Evolutionary conservation across 2,329 filamentous ascomycete genomes (phyloP), one percentile per base, ranked within the genome.

Genomic region (Sordariomycetes sp.): DNA sequence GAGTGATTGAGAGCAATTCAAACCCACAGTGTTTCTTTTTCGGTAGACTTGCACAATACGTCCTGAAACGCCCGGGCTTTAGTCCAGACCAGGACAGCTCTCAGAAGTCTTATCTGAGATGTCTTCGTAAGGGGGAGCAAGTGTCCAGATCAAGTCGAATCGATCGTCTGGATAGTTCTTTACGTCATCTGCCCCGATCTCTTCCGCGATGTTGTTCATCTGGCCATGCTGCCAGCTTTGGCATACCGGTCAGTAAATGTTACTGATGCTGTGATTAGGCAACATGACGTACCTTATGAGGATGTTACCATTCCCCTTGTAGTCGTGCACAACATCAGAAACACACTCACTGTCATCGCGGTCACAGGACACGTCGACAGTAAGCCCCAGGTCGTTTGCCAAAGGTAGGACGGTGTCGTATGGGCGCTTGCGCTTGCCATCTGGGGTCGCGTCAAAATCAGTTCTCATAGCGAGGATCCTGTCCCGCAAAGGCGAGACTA

Each of bases 181-280:
- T 1, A 66, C 61, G 42, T 70, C 44, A 42, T 70, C 44, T 35
- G 63, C 68, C 1, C 75, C 75, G 14, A 80, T 48, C 12, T 57
- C 53, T 40, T 68, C 43, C 3, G 61, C 66, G 42, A 79, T 70
- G 39, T 72, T 59, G 21, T 58, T 64, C 31, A 79, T 49, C 14
- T 57, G 54, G 33, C 64, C 57, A 47, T 79, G 75, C 44, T 78
- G 67, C 74, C 74, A 79, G 55, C 72, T 67, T n/a, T n/a, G n/a
- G n/a, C n/a, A n/a, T n/a, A n/a, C n/a, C n/a, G n/a, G n/a, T n/a
- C n/a, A n/a, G n/a, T n/a, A n/a, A n/a, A n/a, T n/a, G n/a, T n/a
- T n/a, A n/a, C n/a, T n/a, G n/a, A n/a, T n/a, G n/a, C n/a, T n/a
- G n/a, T n/a, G n/a, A n/a, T n/a, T n/a, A n/a, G n/a, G n/a, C n/a